Evolutionary conservation across 345 rosid genomes (phyloP).

Genomic region (Cardamine resedifolia): DNA sequence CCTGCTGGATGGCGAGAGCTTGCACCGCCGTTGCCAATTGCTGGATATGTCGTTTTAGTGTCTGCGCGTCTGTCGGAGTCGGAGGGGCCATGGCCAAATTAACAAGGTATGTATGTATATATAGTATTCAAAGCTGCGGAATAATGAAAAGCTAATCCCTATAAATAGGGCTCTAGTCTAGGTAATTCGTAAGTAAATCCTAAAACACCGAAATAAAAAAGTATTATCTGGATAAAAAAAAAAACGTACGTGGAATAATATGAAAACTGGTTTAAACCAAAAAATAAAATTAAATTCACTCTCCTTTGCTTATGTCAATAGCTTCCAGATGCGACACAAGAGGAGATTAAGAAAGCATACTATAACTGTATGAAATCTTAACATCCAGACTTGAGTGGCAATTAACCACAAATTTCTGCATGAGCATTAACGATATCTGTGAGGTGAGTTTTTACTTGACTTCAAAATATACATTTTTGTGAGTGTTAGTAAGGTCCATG

Average conservation of each 20-base stretch:
- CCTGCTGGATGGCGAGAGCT: background rate
- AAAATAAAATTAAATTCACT: too few species aligned
- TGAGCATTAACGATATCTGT: constrained; percentile 87
- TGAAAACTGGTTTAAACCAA: too few species aligned
- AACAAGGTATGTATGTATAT: too few species aligned
- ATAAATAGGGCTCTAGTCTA: too few species aligned
- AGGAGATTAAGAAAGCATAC: constrained; percentile 89
- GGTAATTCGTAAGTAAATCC: too few species aligned
- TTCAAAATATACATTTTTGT: background rate
- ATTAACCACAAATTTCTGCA: constrained; percentile 90
- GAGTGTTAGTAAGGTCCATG: background rate
- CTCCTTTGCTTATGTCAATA: background rate
- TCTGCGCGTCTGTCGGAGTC: too few species aligned
- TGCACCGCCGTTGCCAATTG: background rate
- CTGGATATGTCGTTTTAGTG: background rate
- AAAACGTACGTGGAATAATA: too few species aligned
- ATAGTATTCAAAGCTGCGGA: too few species aligned
- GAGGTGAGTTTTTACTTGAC: constrained; percentile 49
- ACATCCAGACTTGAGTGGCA: constrained; percentile 92
- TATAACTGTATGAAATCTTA: constrained; percentile 97
- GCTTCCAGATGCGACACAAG: constrained; percentile 91
- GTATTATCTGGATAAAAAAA: too few species aligned
- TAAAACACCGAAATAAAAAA: too few species aligned
- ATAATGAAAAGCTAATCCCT: too few species aligned
- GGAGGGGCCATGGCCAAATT: too few species aligned